Evolutionary conservation across 345 rosid genomes (phyloP).

Genomic region (Brassica incana): DNA sequence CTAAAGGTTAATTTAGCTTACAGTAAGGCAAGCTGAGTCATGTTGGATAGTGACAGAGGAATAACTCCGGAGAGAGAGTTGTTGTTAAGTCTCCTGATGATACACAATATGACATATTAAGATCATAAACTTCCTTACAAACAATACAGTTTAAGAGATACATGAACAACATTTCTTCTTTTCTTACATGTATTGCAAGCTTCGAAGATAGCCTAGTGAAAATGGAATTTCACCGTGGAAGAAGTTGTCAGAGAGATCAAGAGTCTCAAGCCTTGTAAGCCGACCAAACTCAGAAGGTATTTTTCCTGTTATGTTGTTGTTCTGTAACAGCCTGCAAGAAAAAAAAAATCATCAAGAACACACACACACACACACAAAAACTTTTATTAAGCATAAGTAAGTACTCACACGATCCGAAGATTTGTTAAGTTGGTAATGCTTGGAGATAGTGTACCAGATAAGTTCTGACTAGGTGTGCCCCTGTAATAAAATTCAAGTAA

Average conservation of each 20-base stretch:
- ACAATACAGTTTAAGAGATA: neutral
- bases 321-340: conserved; percentile 67
- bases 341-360: conserved; percentile 7
- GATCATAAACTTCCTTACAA: conserved; percentile 3
- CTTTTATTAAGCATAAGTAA: neutral
- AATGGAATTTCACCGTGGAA: conserved; percentile 69
- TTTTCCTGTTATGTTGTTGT: conserved; percentile 89
- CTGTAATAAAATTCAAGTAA: conserved; percentile 39
- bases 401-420: conserved; percentile 77
- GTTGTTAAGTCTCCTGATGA: conserved; percentile 82
- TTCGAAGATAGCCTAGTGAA: conserved; percentile 60
- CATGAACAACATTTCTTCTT: neutral
- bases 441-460: conserved; percentile 84
- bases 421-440: conserved; percentile 86
- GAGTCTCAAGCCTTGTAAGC: conserved; percentile 76
- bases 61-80: conserved; percentile 73
- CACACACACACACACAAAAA: neutral
- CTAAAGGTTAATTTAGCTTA: conserved; percentile 36
- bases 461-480: conserved; percentile 86
- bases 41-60: conserved; percentile 73
- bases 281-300: conserved; percentile 74
- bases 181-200: conserved; percentile 85
- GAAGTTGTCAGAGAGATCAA: conserved; percentile 85
- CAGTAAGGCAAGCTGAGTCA: conserved; percentile 94
- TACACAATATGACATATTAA: conserved; percentile 12